These are phyloP conservation scores for Ampelocalamus luodianensis DNA, from an alignment of 176 grass and related monocot species.

Conservation along the genomic window DNA sequence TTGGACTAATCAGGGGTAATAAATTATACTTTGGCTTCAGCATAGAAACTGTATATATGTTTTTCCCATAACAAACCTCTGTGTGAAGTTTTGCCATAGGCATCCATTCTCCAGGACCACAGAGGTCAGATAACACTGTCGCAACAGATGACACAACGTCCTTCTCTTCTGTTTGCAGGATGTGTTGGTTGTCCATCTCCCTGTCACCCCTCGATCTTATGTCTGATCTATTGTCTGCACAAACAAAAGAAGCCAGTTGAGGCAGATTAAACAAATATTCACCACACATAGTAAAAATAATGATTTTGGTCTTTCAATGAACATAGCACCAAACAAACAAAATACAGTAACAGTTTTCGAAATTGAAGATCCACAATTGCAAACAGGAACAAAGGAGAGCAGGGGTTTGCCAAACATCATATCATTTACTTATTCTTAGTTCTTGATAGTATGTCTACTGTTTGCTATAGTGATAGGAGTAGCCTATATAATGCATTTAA, in stretches of 20 bases:
- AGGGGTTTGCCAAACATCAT: background rate
- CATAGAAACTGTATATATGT: conserved; percentile 10
- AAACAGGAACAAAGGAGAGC: background rate
- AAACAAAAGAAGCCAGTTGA: conserved; percentile 21
- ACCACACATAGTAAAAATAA: background rate
- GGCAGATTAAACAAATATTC: conserved; percentile 9
- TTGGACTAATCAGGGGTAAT: conserved; percentile 18
- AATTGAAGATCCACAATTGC: conserved; percentile 10
- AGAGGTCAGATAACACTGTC: conserved; percentile 86
- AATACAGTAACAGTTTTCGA: conserved; percentile 1
- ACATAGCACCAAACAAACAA: conserved; percentile 10
- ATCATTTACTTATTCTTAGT: conserved; percentile 16
- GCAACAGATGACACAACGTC: conserved; percentile 87
- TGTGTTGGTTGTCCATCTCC: conserved; percentile 82
- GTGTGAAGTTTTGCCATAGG: conserved; percentile 85
- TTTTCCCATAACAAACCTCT: conserved; percentile 64
- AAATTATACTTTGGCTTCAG: conserved; percentile 3
- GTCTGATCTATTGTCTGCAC: conserved; percentile 64
- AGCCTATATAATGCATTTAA: background rate
- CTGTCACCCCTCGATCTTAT: conserved; percentile 74
- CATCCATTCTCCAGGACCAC: conserved; percentile 89
- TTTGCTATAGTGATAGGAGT: conserved; percentile 13
- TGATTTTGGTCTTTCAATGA: background rate
- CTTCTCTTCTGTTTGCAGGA: conserved; percentile 85
- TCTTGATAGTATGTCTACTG: background rate